phyloP scores from a whole-genome alignment of 2,329 filamentous ascomycete genomes.

The Fusarium ramigenum region DNA sequence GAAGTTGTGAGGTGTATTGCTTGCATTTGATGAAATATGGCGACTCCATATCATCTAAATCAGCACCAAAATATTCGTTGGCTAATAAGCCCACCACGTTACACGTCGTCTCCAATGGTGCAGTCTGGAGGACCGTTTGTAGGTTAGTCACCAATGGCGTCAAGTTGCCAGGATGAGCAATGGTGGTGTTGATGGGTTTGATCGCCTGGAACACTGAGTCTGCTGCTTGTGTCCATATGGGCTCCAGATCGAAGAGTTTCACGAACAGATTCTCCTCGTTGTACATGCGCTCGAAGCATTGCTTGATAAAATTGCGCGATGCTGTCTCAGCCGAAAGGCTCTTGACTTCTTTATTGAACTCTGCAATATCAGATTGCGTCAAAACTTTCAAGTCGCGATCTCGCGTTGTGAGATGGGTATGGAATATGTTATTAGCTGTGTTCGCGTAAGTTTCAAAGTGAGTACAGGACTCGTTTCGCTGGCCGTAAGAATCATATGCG shows the following conservation, averaged over 20 bases:
- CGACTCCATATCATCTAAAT: slow-evolving; percentile 67
- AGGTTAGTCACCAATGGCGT: slow-evolving; percentile 60
- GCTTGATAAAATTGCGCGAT: slow-evolving; percentile 66
- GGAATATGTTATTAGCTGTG: slow-evolving; percentile 64
- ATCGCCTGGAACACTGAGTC: slow-evolving; percentile 62
- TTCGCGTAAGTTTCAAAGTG: slow-evolving; percentile 63
- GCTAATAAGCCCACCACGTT: slow-evolving; percentile 66
- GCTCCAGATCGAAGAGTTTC: slow-evolving; percentile 65
- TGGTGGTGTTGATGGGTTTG: slow-evolving; percentile 59
- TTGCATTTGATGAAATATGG: slow-evolving; percentile 63
- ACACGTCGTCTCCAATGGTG: slow-evolving; percentile 61
- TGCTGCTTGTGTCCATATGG: slow-evolving; percentile 59
- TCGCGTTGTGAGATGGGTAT: slow-evolving; percentile 61
- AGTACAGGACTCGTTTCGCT: slow-evolving; percentile 52
- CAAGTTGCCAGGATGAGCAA: slow-evolving; percentile 65
- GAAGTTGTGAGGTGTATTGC: slow-evolving; percentile 64
- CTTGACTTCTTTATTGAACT: slow-evolving; percentile 63
- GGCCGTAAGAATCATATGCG: slow-evolving; percentile 63
- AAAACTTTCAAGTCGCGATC: slow-evolving; percentile 64
- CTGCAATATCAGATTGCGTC: slow-evolving; percentile 62
- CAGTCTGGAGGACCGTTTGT: slow-evolving; percentile 58
- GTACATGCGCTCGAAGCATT: slow-evolving; percentile 66
- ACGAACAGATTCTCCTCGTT: slow-evolving; percentile 63
- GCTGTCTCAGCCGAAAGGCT: slow-evolving; percentile 62
- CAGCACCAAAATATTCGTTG: slow-evolving; percentile 65